Percentiles rank a stretch among this genome's conserved stretches.
These are phyloP conservation scores for Actinomortierella wolfii DNA, from an alignment of 371 early-diverging fungal species.

Conservation along the genomic window DNA sequence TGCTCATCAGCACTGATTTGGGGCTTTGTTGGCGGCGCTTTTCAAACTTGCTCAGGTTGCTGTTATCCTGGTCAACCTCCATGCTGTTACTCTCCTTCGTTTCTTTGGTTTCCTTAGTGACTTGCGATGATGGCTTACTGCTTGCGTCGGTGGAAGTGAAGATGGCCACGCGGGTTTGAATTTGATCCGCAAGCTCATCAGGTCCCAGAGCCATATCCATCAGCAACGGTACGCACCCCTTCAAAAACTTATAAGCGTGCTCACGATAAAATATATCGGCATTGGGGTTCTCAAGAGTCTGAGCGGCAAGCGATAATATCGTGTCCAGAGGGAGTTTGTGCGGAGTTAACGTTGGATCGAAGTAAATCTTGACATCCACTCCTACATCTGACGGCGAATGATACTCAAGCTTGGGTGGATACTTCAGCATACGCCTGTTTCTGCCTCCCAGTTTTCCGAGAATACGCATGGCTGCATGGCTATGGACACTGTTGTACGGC, in stretches of 20 bases:
- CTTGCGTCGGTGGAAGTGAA: slow-evolving; percentile 24
- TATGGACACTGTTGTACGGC: slow-evolving; percentile 82
- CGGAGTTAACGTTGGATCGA: slow-evolving; percentile 60
- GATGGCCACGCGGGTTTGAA: slow-evolving; percentile 45
- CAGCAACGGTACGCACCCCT: slow-evolving; percentile 71
- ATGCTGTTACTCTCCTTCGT: slow-evolving; percentile 17
- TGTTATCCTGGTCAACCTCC: slow-evolving; percentile 45
- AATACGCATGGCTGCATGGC: slow-evolving; percentile 90
- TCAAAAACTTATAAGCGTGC: slow-evolving; percentile 77
- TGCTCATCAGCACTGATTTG: slow-evolving; percentile 31
- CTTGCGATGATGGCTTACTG: slow-evolving; percentile 8
- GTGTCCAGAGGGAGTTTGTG: slow-evolving; percentile 62
- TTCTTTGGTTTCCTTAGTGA: slow-evolving; percentile 4
- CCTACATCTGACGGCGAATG: slow-evolving; percentile 61
- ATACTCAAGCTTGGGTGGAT: slow-evolving; percentile 63
- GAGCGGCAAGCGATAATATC: slow-evolving; percentile 57
- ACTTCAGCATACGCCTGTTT: slow-evolving; percentile 79
- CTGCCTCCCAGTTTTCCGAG: slow-evolving; percentile 97
- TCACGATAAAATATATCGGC: slow-evolving; percentile 58
- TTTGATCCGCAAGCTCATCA: slow-evolving; percentile 52
- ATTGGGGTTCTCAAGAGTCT: slow-evolving; percentile 58
- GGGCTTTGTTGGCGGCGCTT: slow-evolving; percentile 21
- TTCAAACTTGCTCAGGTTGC: slow-evolving; percentile 34
- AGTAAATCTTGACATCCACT: slow-evolving; percentile 65
- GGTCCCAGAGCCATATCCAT: slow-evolving; percentile 70